phyloP scores from a whole-genome alignment of 202 grass and related monocot genomes.

The Bolboschoenoplectus hybrid region DNA sequence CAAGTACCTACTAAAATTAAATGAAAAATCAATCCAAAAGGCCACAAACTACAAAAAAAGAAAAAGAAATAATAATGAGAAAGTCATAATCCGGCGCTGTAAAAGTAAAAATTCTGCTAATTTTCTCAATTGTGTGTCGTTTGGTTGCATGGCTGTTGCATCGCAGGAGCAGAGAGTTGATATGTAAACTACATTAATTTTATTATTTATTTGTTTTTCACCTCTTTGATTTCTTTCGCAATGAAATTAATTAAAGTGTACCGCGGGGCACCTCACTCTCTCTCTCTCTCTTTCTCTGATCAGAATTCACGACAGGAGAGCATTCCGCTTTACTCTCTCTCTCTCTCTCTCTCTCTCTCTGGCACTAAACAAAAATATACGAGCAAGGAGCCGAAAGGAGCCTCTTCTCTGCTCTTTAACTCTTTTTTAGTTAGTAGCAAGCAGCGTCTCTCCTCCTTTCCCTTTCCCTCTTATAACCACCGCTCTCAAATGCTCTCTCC shows the following conservation, averaged over 20 bases:
- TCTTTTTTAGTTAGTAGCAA: slow-evolving; percentile 1
- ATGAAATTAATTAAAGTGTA: not conserved
- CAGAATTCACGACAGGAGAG: not conserved
- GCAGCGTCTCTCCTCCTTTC: not conserved
- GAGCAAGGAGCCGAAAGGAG: slow-evolving; percentile 32
- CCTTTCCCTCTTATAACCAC: slow-evolving; percentile 60
- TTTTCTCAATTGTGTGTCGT: not conserved
- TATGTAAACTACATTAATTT: not conserved
- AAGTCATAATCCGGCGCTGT: slow-evolving; percentile 19
- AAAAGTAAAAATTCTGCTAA: not conserved
- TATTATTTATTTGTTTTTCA: not conserved
- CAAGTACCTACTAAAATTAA: not conserved
- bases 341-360: not conserved
- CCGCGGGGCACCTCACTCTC: not conserved
- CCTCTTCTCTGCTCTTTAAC: not conserved
- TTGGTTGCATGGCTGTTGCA: not conserved
- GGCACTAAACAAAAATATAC: slow-evolving; percentile 28
- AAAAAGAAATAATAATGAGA: not conserved
- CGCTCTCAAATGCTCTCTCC: slow-evolving; percentile 45
- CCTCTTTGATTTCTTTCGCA: too few relatives aligned
- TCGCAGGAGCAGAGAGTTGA: not conserved
- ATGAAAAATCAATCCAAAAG: not conserved
- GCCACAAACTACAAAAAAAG: not conserved
- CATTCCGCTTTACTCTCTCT: slow-evolving; percentile 32
- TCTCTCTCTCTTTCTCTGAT: not conserved